Conservation (phyloP, 2,329 filamentous ascomycete genomes). For the Alternaria rosae region DNA sequence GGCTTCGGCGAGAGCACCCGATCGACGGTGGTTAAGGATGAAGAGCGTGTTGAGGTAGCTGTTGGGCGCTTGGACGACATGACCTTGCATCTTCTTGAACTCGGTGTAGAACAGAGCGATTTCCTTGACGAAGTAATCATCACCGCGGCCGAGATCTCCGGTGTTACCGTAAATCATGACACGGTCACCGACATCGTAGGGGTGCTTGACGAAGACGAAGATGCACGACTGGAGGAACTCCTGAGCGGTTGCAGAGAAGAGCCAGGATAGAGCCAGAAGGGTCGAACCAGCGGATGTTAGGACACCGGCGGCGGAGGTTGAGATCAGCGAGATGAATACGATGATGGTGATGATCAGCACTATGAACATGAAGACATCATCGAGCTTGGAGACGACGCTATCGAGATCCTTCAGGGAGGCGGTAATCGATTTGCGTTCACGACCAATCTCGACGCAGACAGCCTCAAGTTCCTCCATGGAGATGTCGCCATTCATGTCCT, state of each 20-base stretch:
- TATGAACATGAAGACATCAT: conserved; percentile 87
- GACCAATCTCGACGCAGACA: conserved; percentile 91
- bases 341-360: conserved; percentile 81
- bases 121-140: conserved; percentile 96
- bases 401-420: conserved; percentile 95
- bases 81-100: conserved; percentile 98
- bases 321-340: conserved; percentile 88
- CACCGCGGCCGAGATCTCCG: conserved; percentile 77
- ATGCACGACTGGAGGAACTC: conserved; percentile 94
- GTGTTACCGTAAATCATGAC: conserved; percentile 92
- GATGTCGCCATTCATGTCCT: conserved; percentile 95
- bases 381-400: conserved; percentile 88
- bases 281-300: conserved; percentile 88
- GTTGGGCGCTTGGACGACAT: conserved; percentile 95
- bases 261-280: conserved; percentile 89
- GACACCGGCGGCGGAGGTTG: conserved; percentile 86
- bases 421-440: conserved; percentile 94
- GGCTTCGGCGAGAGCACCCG: conserved; percentile 85
- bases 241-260: conserved; percentile 90
- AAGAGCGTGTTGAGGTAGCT: conserved; percentile 91
- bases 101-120: conserved; percentile 93
- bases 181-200: conserved; percentile 94
- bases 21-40: conserved; percentile 92
- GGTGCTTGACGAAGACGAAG: conserved; percentile 97
- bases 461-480: conserved; percentile 94